Percentiles rank a stretch among this genome's conserved stretches.
phyloP scores from a whole-genome alignment of 495 filamentous ascomycete genomes.

The Xylaria telfairii region DNA sequence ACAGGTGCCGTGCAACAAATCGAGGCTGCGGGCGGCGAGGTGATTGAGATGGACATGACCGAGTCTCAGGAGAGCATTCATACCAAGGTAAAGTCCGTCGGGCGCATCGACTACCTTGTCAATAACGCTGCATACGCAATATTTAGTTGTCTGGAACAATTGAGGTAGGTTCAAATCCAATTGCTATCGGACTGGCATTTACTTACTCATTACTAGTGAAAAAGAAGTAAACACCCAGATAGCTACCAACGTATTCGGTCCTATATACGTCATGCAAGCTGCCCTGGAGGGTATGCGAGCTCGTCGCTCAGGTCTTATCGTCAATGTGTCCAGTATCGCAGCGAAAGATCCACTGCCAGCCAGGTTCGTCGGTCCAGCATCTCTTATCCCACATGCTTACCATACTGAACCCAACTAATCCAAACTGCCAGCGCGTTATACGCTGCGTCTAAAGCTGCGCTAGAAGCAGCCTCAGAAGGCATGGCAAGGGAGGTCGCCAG shows the following conservation, averaged over 20 bases:
- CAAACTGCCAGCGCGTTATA: conserved; percentile 38
- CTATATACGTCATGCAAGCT: conserved; percentile 50
- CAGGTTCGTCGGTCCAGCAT: background rate
- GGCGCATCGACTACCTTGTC: conserved; percentile 56
- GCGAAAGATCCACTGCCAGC: conserved; percentile 47
- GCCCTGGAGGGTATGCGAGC: conserved; percentile 56
- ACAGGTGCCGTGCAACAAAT: conserved; percentile 30
- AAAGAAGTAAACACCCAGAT: conserved; percentile 51
- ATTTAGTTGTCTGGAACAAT: conserved; percentile 52
- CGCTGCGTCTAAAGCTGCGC: conserved; percentile 50
- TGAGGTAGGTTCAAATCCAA: conserved; percentile 29
- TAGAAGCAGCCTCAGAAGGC: conserved; percentile 43
- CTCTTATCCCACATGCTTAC: background rate
- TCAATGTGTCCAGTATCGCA: conserved; percentile 56
- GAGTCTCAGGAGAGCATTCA: conserved; percentile 41
- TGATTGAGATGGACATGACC: conserved; percentile 52
- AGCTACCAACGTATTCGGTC: conserved; percentile 59
- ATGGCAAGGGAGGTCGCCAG: conserved; percentile 49
- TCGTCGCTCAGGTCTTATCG: conserved; percentile 50
- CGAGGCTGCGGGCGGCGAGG: conserved; percentile 31
- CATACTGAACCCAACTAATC: background rate
- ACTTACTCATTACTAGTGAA: conserved; percentile 27
- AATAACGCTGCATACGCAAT: conserved; percentile 57
- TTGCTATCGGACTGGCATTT: background rate
- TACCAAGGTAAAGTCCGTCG: conserved; percentile 43